Evolutionary conservation across 2,329 filamentous ascomycete species (phyloP), one percentile per base, ranked within the genome.

Genomic region (Alternaria brassicicola): DNA sequence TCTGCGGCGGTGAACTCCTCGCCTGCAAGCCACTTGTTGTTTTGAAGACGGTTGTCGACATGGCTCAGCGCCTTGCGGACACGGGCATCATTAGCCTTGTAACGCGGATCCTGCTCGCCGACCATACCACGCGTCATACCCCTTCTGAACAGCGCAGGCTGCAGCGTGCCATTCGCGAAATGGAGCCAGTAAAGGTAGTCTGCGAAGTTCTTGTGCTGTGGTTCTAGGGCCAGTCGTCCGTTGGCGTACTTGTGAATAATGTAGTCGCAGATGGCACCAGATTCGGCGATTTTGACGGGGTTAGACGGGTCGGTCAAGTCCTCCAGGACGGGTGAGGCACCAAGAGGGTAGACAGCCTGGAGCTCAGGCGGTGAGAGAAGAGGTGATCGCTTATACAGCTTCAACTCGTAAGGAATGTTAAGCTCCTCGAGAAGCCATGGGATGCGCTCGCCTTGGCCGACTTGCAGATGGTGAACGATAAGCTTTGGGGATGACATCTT

Each of bases 101-200:
- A 69, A 10, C 73, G 80, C 17, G 83, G 64, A 9, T 75, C 59
- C 65, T 75, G 58, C 13, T 68, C 72, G 2, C 64, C 33, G 0
- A 69, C 63, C 23, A 79, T 75, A 13, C 63, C 62, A 2, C 76
- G 70, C 3, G 64, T 25, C 17, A 68, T 52, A 38, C 76, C 73
- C 26, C 67, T 65, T 1, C 73, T 60, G 19, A 72, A 69, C n/a
- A 81, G 53, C 0, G 61, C 66, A 1, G 79, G 73, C 57, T 80
- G 78, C 7, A 82, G 55, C 2, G 73, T 78, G 5, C 72, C 77
- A 25, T 81, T 78, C 8, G 79, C 77, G 70, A 82, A 88, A 70
- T 89, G 85, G 67, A 86, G 84, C 86, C 86, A 90, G 78, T 86
- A 89, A 1, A 90, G 68, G 62, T 86, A 90, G 49, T 87, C 81